Evolutionary conservation across 2,329 filamentous ascomycete genomes (phyloP).

Genomic region (Ustulina deusta): DNA sequence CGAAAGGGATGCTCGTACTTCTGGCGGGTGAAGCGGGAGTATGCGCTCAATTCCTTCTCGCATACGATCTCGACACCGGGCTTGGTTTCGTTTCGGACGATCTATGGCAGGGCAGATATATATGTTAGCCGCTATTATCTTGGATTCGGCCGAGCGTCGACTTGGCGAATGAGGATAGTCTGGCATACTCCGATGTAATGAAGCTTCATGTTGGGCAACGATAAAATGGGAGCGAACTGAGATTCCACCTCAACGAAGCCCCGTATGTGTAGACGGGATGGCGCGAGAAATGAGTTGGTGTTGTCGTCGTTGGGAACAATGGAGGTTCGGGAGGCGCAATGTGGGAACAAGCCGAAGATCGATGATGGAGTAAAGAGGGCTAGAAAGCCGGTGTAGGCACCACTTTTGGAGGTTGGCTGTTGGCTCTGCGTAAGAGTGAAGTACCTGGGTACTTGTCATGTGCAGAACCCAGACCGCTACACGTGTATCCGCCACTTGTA

Average conservation of each 20-base stretch:
- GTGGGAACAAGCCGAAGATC: conserved; percentile 28
- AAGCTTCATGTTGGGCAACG: conserved; percentile 77
- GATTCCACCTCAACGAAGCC: neutral
- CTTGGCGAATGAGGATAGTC: conserved; percentile 46
- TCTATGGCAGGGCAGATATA: conserved; percentile 60
- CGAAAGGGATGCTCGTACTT: conserved; percentile 61
- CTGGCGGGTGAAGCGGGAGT: conserved; percentile 81
- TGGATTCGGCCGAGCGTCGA: conserved; percentile 27
- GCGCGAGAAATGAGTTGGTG: conserved; percentile 12
- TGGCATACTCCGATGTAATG: conserved; percentile 84
- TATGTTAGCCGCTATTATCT: conserved; percentile 32
- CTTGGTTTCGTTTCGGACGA: conserved; percentile 82
- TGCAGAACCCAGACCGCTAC: conserved; percentile 28
- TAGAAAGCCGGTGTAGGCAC: conserved; percentile 3
- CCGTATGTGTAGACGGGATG: neutral
- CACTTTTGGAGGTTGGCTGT: conserved; percentile 5
- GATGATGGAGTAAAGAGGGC: conserved; percentile 33
- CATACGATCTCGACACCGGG: conserved; percentile 80
- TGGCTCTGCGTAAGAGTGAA: neutral
- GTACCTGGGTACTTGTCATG: conserved; percentile 1
- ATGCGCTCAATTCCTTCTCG: conserved; percentile 82
- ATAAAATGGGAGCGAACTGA: conserved; percentile 3
- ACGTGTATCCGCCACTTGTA: neutral
- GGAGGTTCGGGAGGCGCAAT: conserved; percentile 17
- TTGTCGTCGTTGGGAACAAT: conserved; percentile 11